Evolutionary conservation across 352 stramenopile species (phyloP), one percentile per base, ranked within the genome.

Genomic region (Globisporangium cederbergense): DNA sequence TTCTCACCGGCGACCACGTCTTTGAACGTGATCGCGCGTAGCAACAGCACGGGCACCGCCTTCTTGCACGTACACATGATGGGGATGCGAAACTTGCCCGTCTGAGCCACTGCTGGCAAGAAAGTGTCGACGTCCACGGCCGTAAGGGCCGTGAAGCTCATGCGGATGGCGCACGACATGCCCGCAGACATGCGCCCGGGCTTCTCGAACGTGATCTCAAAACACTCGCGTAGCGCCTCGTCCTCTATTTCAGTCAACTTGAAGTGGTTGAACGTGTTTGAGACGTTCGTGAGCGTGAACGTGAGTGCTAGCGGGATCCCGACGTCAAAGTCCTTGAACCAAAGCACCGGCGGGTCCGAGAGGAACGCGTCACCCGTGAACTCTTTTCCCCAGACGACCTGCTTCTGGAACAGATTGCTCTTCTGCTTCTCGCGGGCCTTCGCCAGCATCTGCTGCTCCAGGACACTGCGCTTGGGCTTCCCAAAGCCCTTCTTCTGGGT

Each of bases 241-340:
- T 94, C 83, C 16, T 81, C 72, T 51, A 98, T 70, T 0, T 81
- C 68, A 1, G 97, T 69, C 8, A 97, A 58, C 40, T 93, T 93
- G 68, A 98, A 97, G 43, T 89, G 86, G 73, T 97, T 97, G 66
- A 98, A 97, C 0, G 89, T 96, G 46, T 95, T 90, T 0, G 88
- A 97, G 4, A 97, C 79, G 58, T 98, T 98, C 0, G 93, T 98
- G 36, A 98, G 73, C 6, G 80, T 89, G 36, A 97, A 88, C 8
- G 49, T 62, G 25, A 85, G 70, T 40, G 54, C 70, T 62, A 95
- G 79, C 3, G 83, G 70, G 45, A 68, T 67, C 16, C 85, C 86
- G 1, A 97, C 73, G 5, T 91, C 83, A 63, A 97, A 98, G 68
- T 98, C 93, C 28, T 93, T 89, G 62, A 97, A 98, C 74, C 90